Base-by-base conservation (phyloP, 768 basidiomycete genomes). In the Paxillus rubicundulus region DNA sequence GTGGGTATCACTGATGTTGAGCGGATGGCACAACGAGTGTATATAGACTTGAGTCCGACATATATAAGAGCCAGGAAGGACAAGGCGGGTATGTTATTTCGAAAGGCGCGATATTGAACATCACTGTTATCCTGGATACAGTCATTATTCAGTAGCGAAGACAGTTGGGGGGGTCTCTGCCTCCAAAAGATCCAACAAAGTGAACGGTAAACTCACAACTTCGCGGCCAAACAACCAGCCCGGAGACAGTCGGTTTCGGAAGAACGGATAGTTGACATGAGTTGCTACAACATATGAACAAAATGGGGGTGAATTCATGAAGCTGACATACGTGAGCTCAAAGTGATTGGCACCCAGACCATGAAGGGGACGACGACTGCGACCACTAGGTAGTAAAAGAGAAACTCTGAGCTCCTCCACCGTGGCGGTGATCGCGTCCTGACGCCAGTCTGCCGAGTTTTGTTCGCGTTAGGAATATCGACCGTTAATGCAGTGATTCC, bases 71-170 rank as follows among this genome's bases (percentile, higher is more conserved):
- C 71, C 27, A 89, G 74, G 38, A 66, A 38, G 34, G 61, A 21
- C 4, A 98, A 78, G 5, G 84, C 68, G 5, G 86, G 81, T 42
- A 98, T 65, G 65, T 93, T 91, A 60, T 79, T 76, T 36, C 97
- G 82, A 70, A 99, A 97, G 3, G 84, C 80, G 21, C 87, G 87
- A 66, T 94, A 98, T 73, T 98, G 97, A 0, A 78, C 73, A 62
- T 98, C 97, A 56, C 90, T 92, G 63, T 87, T 90, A 69, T 99
- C 97, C 96, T 98, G 56, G 9, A 33, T 44, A 34, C n/a, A 32
- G 33, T 33, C 2, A 27, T 45, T 38, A 24, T 9, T 34, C 33
- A 21, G 12, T 20, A n/a, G 47, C 49, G 50, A 38, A 21, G 40
- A 39, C 30, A 44, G 9, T 37, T 16, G 44, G 18, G 27, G 20